Percentiles rank a stretch among this genome's conserved stretches.
These are phyloP conservation scores for Xylaria sp. DNA, from an alignment of 2,329 filamentous ascomycete species.

Conservation along the genomic window DNA sequence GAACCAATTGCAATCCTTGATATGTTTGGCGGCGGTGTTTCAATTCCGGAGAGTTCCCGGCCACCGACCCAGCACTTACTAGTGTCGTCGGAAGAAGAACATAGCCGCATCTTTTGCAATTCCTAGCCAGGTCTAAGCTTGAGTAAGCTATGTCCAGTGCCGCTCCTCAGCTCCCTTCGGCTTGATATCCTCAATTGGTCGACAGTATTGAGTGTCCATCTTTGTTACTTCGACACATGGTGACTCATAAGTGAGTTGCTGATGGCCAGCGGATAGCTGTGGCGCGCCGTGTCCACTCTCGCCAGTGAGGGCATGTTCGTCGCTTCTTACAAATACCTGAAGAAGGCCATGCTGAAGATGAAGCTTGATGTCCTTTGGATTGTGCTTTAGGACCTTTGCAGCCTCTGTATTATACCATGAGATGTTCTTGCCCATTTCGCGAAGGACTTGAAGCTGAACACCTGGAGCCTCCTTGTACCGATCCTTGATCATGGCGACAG, in stretches of 20 bases:
- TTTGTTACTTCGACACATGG: not conserved
- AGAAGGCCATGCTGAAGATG: not conserved
- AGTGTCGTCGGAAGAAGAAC: not conserved
- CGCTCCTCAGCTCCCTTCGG: not conserved
- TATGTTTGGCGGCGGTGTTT: too few species aligned
- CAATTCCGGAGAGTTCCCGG: too few species aligned
- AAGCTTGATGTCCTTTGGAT: constrained; percentile 1
- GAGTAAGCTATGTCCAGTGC: not conserved
- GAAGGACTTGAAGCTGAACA: constrained; percentile 2
- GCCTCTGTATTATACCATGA: constrained; percentile 4
- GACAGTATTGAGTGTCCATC: not conserved
- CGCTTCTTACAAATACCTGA: not conserved
- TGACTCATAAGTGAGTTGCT: not conserved
- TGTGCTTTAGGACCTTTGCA: constrained; percentile 9
- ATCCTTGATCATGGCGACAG: not conserved
- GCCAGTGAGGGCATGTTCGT: not conserved
- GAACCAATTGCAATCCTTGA: too few species aligned
- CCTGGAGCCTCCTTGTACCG: not conserved
- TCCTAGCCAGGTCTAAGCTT: not conserved
- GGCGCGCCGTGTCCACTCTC: not conserved
- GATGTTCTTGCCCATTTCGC: not conserved
- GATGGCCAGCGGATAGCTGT: not conserved
- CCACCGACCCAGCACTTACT: too few species aligned
- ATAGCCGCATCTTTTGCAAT: not conserved
- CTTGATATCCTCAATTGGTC: too few species aligned